Conservation (phyloP, 1,139 yeast species). For the Pichia terricola region DNA sequence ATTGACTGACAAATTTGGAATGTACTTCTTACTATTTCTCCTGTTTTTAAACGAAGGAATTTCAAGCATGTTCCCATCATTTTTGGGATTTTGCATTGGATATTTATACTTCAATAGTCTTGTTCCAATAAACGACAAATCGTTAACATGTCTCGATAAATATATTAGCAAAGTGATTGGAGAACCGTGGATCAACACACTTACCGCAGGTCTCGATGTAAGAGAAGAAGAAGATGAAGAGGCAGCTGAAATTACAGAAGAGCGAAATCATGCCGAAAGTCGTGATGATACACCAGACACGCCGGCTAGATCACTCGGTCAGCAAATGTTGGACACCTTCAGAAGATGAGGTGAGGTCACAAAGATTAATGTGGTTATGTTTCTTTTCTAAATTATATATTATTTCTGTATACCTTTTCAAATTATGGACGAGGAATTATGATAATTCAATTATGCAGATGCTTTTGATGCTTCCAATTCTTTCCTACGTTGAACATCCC, state of each 20-base stretch:
- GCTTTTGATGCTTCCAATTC: not conserved
- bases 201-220: no score
- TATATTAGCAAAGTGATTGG: not conserved
- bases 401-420: not conserved
- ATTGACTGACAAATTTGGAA: constrained; percentile 49
- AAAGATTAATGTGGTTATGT: no score
- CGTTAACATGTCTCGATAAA: constrained; percentile 34
- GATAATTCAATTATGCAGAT: not conserved
- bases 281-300: constrained; percentile 29
- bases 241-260: no score
- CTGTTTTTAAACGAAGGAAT: constrained; percentile 46
- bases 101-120: constrained; percentile 43
- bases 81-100: constrained; percentile 55
- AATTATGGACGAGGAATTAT: not conserved
- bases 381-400: not conserved
- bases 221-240: no score
- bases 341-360: constrained; percentile 24
- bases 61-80: constrained; percentile 39
- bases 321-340: constrained; percentile 49
- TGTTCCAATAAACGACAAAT: constrained; percentile 49
- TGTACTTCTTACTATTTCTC: constrained; percentile 43
- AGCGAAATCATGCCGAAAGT: constrained; percentile 13
- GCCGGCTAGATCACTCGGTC: constrained; percentile 50
- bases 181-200: not conserved
- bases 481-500: constrained; percentile 82